Evolutionary conservation across 2,329 filamentous ascomycete species (phyloP), one percentile per base, ranked within the genome.

Genomic region (Chlorencoelia australis): DNA sequence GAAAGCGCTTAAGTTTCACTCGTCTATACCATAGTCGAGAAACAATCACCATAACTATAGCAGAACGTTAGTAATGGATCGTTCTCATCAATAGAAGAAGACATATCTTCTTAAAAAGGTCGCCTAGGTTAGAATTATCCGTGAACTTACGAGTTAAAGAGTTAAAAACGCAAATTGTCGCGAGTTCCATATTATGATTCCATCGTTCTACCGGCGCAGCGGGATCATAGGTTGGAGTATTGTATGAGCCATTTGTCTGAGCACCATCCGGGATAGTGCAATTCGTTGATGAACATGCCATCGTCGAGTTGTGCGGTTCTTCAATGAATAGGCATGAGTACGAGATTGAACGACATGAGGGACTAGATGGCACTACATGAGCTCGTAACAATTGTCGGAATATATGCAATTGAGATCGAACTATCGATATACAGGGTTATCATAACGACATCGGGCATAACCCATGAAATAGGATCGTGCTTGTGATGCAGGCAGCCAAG

Each of bases 111-210:
- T 37, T 30, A 11, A 16, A 21, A 37, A 16, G 8, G n/a, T n/a
- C n/a, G n/a, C n/a, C n/a, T 6, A 37, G 7, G 17, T 18, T 5
- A 24, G 21, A n/a, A n/a, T 32, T 7, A 13, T 37, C 9, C 32
- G n/a, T n/a, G 17, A 15, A 42, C 52, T 50, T 45, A 53, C 51
- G 36, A 31, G 51, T 49, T 30, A 52, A 45, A 14, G 43, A 46
- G 41, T 53, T 52, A 26, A 41, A 40, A 14, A 50, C 36, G 18
- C 39, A 40, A n/a, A 54, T 49, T 7, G 45, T 46, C 7, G 43
- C 45, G 14, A 55, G 44, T 33, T 52, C 53, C 49, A 55, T 46
- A 8, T 40, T 37, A 16, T 48, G 44, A 26, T 48, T 49, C 51
- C 51, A 53, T 7, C 41, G 32, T 4, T 41, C 37, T 3, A 49